A percentile compares a stretch with the other conserved stretches of the same genome.
phyloP scores from a whole-genome alignment of 2,329 filamentous ascomycete species.

The Aureobasidium sp. region DNA sequence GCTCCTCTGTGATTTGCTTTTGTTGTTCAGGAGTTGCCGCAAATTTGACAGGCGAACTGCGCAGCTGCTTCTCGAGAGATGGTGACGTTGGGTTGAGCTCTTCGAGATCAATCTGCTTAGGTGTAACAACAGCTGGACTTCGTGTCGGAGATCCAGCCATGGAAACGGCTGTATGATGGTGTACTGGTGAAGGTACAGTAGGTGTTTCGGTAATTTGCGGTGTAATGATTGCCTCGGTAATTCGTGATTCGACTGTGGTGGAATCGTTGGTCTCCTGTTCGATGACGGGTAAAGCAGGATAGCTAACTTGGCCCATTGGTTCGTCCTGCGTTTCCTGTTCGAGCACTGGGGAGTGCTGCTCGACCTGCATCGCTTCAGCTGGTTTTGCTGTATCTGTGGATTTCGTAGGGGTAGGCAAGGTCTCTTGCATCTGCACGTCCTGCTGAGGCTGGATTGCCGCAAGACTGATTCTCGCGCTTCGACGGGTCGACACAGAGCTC shows the following conservation, averaged over 20 bases:
- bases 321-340: background rate
- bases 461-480: conserved; percentile 5
- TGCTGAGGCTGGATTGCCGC: background rate
- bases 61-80: conserved; percentile 23
- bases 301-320: conserved; percentile 6
- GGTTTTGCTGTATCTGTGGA: background rate
- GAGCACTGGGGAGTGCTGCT: background rate
- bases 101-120: conserved; percentile 18
- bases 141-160: conserved; percentile 5
- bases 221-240: background rate
- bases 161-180: conserved; percentile 1
- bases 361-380: background rate
- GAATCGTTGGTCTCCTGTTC: background rate
- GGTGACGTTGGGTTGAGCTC: conserved; percentile 21
- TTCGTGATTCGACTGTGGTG: background rate
- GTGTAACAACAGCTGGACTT: background rate
- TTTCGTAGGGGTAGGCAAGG: background rate
- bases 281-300: conserved; percentile 3
- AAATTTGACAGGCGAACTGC: conserved; percentile 13
- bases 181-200: background rate
- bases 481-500: conserved; percentile 6
- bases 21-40: conserved; percentile 7
- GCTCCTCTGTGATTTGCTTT: conserved; percentile 22
- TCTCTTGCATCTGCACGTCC: background rate
- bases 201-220: conserved; percentile 6